Base-by-base conservation (phyloP, 192 early-diverging fungal species). In the Geranomyces michiganensis region DNA sequence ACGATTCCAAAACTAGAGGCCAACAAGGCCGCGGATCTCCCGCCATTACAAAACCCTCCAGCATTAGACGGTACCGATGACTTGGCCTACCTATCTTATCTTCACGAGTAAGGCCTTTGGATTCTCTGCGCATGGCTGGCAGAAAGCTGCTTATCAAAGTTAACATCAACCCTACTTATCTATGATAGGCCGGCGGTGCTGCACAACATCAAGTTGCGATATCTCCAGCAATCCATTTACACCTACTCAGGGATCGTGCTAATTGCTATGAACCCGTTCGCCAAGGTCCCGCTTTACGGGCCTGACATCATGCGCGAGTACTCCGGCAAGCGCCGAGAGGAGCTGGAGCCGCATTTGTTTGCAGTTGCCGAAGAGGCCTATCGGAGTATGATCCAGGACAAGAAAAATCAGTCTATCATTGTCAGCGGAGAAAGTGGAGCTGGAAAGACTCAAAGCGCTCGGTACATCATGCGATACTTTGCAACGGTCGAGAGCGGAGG, bases 171-270 rank as follows among this genome's bases (percentile, higher is more conserved):
- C 17, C n/a, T n/a, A n/a, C n/a, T n/a, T n/a, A n/a, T n/a, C n/a
- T n/a, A n/a, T 36, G 53, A 0, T 72, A 85, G 83, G 44, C 80
- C 85, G 26, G 85, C 81, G 83, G 97, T 99, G 2, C 87, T 99
- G 36, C 91, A 97, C 81, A 96, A 93, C 71, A 90, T 99, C 78
- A 84, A 83, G 44, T 87, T 93, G 24, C 89, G 97, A 48, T 99
- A 98, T 75, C 79, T 82, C 7, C 92, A 95, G 76, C 87, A 95
- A 76, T 92, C 92, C 75, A 99, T 99, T 76, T 99, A 99, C 81
- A 99, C 97, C 19, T 99, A 99, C 76, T 98, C 96, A 29, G 97
- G 97, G 55, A 97, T 99, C 58, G 97, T 99, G 30, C 79, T 99
- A 71, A 96, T 99, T 71, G 97, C 97, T 48, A 91, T 94, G 75